phyloP scores from a whole-genome alignment of 2,329 filamentous ascomycete species.

The Fusarium burgessii region DNA sequence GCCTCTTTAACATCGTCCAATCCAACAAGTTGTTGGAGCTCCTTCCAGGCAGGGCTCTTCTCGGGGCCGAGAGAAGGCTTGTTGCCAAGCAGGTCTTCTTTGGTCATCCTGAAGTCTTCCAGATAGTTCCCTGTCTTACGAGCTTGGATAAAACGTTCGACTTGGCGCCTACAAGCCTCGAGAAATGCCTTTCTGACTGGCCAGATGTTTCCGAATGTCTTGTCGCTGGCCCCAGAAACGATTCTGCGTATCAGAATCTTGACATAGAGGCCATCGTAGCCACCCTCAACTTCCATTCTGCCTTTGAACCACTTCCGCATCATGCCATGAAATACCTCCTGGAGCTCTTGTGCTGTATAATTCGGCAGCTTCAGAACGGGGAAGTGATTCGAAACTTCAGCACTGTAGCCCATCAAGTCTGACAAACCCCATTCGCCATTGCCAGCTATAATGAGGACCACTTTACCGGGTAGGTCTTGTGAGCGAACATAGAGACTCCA shows the following conservation, averaged over 20 bases:
- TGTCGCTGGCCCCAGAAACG: conserved; percentile 68
- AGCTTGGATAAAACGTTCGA: conserved; percentile 63
- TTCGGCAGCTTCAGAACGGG: conserved; percentile 70
- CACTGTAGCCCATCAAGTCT: conserved; percentile 71
- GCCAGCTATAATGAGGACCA: conserved; percentile 48
- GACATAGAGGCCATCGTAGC: conserved; percentile 68
- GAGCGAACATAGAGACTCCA: conserved; percentile 47
- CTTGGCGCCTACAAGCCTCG: conserved; percentile 67
- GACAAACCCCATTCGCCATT: conserved; percentile 62
- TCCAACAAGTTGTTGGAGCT: conserved; percentile 70
- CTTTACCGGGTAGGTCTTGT: conserved; percentile 45
- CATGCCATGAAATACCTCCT: conserved; percentile 66
- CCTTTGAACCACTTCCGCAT: conserved; percentile 66
- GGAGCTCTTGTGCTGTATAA: conserved; percentile 72
- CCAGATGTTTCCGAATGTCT: conserved; percentile 79
- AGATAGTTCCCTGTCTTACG: conserved; percentile 39
- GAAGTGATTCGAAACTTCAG: conserved; percentile 49
- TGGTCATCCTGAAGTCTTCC: conserved; percentile 56
- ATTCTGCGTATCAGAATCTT: conserved; percentile 72
- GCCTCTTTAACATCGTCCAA: conserved; percentile 70
- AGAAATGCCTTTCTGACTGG: conserved; percentile 68
- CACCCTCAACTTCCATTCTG: conserved; percentile 70
- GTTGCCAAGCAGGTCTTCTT: conserved; percentile 77
- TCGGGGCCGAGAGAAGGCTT: conserved; percentile 67
- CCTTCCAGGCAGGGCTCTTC: conserved; percentile 66